Percentiles rank a stretch among this genome's conserved stretches.
Conservation (phyloP, 2,329 filamentous ascomycete genomes). For the Talaromyces sp. region DNA sequence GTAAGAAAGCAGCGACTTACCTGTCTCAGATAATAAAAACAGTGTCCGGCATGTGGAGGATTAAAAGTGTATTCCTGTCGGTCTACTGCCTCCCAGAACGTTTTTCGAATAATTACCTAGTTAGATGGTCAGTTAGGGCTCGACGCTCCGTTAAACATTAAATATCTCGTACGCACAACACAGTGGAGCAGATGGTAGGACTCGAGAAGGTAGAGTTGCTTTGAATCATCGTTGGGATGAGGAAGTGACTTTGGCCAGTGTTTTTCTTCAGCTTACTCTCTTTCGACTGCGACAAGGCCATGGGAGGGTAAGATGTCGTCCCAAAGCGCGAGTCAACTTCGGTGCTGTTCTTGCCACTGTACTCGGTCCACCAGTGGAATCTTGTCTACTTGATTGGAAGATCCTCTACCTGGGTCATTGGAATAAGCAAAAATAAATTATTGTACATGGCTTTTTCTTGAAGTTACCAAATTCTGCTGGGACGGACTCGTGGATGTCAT, state of each 20-base stretch:
- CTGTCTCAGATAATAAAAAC: constrained; percentile 1
- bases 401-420: neutral
- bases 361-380: constrained; percentile 1
- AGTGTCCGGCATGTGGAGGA: neutral
- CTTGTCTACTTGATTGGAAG: neutral
- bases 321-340: neutral
- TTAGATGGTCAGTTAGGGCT: neutral
- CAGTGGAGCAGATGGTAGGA: constrained; percentile 2
- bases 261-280: neutral
- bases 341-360: neutral
- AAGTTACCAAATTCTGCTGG: neutral
- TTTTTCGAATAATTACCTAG: neutral
- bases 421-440: neutral
- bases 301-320: neutral
- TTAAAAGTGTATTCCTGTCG: neutral
- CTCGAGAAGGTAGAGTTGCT: neutral
- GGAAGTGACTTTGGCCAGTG: constrained; percentile 4
- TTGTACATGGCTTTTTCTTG: neutral
- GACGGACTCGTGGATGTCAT: too few species aligned
- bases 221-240: neutral
- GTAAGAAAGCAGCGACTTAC: neutral
- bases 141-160: neutral
- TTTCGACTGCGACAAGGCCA: neutral
- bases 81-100: neutral
- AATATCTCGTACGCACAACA: neutral